Base-by-base conservation (phyloP, 1,139 yeast species). In the Scheffersomyces lignicola region DNA sequence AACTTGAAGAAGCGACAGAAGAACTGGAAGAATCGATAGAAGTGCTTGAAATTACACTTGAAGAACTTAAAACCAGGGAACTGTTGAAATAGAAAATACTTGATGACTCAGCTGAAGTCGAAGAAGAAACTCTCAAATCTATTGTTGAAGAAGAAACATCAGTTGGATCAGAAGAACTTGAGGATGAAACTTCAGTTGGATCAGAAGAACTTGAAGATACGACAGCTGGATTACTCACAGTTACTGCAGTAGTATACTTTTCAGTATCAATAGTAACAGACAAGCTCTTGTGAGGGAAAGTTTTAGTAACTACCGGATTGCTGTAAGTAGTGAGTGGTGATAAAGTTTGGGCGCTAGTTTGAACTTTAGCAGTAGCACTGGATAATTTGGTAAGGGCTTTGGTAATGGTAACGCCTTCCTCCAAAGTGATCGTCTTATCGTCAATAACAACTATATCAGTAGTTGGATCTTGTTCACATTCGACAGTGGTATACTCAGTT, bases 241-340 rank as follows among this genome's bases (percentile, higher is more conserved):
- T 43, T 7, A 39, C 35, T 16, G 31, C 40, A 10, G 34, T 36
- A 6, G 50, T 36, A 26, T 44, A 40, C 5, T 42, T 36, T 9
- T 41, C 32, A 18, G 40, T 13, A 22, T 43, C 38, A 30, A 46
- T 45, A 3, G 48, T 42, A 14, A 40, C 34, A 8, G 45, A 38
- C 31, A 42, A 43, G 18, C 36, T 41, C 8, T 38, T 31, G 27
- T 41, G 36, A 2, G 43, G 40, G 18, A 51, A 56, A 5, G 56
- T 34, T 8, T 52, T 48, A 5, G 66, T 52, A 9, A 49, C 43
- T 32, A 62, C 53, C 5, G 71, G 71, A 36, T 63, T 48, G 18
- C 46, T 37, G 20, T 43, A 43, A 1, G 63, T 41, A 3, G 57
- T 42, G 23, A 56, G 37, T 11, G 56, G 39, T 33, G 45, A 50